These are phyloP conservation scores for Exophiala calicioides DNA, from an alignment of 2,329 filamentous ascomycete species.

Conservation along the genomic window DNA sequence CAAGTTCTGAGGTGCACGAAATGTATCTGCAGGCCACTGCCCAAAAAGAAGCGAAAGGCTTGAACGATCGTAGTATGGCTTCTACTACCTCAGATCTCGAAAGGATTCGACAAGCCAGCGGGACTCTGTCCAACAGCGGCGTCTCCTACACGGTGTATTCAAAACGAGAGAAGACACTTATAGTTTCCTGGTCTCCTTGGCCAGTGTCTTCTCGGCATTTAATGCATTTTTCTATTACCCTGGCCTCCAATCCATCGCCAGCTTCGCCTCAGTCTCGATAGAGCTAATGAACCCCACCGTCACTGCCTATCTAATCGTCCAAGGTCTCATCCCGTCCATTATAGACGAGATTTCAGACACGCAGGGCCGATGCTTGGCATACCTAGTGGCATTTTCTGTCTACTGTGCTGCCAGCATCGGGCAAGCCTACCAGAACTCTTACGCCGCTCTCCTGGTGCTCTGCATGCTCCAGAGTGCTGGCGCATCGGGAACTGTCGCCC, in stretches of 20 bases:
- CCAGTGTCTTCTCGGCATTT: too few species aligned
- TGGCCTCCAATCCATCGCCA: conserved; percentile 5
- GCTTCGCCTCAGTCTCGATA: conserved; percentile 9
- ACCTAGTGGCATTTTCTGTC: conserved; percentile 34
- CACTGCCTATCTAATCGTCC: conserved; percentile 19
- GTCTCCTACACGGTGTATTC: too few species aligned
- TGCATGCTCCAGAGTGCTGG: conserved; percentile 47
- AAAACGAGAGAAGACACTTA: too few species aligned
- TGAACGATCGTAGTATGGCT: too few species aligned
- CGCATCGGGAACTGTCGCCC: conserved; percentile 45
- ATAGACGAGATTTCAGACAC: conserved; percentile 37
- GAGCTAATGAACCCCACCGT: conserved; percentile 19
- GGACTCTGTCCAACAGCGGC: too few species aligned
- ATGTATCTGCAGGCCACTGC: too few species aligned
- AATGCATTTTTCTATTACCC: conserved; percentile 35
- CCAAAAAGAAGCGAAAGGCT: too few species aligned
- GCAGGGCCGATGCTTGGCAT: conserved; percentile 35
- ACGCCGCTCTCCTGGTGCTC: conserved; percentile 42
- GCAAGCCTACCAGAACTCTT: conserved; percentile 42
- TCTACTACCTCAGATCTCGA: too few species aligned
- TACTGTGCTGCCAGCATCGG: conserved; percentile 44
- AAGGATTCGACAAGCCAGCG: too few species aligned
- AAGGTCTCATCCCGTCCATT: conserved; percentile 35
- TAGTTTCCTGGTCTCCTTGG: too few species aligned
- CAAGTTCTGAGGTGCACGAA: too few species aligned